Percentiles rank a stretch among this genome's conserved stretches.
Conservation (phyloP, 169 alveolate genomes). For the Hepatocystis sp. region DNA sequence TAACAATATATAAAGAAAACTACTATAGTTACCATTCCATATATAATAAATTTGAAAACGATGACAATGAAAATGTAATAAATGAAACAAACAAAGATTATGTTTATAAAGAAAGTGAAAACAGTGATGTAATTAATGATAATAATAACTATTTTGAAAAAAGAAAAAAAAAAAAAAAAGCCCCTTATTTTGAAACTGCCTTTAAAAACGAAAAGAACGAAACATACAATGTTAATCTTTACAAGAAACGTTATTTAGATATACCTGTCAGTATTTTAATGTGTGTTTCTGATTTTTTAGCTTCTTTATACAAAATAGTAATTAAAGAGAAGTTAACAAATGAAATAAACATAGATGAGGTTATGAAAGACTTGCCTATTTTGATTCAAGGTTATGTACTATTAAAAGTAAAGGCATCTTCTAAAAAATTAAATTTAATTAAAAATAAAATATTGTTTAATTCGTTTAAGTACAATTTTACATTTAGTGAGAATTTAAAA, state of each 20-base stretch:
- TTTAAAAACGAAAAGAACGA: no score
- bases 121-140: no score
- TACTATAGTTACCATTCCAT: conserved; percentile 29
- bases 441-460: conserved; percentile 57
- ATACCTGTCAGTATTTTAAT: conserved; percentile 29
- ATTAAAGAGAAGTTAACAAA: conserved; percentile 32
- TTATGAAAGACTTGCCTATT: conserved; percentile 36
- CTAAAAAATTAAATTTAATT: conserved; percentile 57
- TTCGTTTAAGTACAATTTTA: conserved; percentile 14
- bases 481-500: conserved; percentile 41
- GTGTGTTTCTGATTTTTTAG: conserved; percentile 59
- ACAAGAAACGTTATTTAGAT: no score
- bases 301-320: conserved; percentile 36
- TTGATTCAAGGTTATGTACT: conserved; percentile 67
- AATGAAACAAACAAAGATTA: not conserved
- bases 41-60: not conserved
- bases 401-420: conserved; percentile 38
- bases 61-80: not conserved
- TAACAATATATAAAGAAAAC: conserved; percentile 44
- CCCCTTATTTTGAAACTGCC: no score
- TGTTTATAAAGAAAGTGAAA: no score
- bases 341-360: conserved; percentile 52
- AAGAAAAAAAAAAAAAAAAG: no score
- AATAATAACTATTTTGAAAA: no score
- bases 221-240: no score